Evolutionary conservation across 2,329 filamentous ascomycete genomes (phyloP).

Genomic region (Westerdykella ornata): DNA sequence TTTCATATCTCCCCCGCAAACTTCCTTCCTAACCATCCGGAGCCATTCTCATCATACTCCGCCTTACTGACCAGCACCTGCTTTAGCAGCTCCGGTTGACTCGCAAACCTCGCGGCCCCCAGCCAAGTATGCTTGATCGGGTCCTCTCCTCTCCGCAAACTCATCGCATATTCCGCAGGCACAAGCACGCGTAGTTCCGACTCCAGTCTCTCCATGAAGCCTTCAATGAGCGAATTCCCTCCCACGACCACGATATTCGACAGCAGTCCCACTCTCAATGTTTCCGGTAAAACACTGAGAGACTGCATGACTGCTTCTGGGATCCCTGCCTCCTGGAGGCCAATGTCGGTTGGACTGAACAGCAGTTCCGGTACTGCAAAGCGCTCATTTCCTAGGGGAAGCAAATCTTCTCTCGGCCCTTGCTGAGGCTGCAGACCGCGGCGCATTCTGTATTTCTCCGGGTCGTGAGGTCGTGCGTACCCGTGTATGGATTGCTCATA

Average conservation of each 20-base stretch:
- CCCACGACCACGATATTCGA: constrained; percentile 86
- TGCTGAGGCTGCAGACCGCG: constrained; percentile 45
- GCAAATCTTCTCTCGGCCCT: constrained; percentile 61
- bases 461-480: constrained; percentile 70
- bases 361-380: constrained; percentile 86
- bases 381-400: constrained; percentile 85
- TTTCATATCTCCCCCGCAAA: constrained; percentile 47
- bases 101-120: constrained; percentile 73
- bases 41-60: constrained; percentile 83
- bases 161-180: constrained; percentile 27
- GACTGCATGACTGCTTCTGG: constrained; percentile 77
- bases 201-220: constrained; percentile 72
- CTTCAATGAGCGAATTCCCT: constrained; percentile 71
- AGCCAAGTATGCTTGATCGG: constrained; percentile 78
- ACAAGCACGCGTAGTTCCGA: constrained; percentile 59
- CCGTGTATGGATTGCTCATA: constrained; percentile 59
- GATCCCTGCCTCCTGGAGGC: constrained; percentile 74
- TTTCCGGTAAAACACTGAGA: constrained; percentile 66
- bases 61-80: constrained; percentile 71
- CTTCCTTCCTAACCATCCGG: constrained; percentile 63
- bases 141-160: constrained; percentile 55
- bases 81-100: constrained; percentile 57
- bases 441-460: constrained; percentile 51
- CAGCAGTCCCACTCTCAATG: constrained; percentile 73
- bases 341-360: constrained; percentile 80